Evolutionary conservation across 2,329 filamentous ascomycete genomes (phyloP), one percentile per base, ranked within the genome.

Genomic region (Blumeriella jaapii): DNA sequence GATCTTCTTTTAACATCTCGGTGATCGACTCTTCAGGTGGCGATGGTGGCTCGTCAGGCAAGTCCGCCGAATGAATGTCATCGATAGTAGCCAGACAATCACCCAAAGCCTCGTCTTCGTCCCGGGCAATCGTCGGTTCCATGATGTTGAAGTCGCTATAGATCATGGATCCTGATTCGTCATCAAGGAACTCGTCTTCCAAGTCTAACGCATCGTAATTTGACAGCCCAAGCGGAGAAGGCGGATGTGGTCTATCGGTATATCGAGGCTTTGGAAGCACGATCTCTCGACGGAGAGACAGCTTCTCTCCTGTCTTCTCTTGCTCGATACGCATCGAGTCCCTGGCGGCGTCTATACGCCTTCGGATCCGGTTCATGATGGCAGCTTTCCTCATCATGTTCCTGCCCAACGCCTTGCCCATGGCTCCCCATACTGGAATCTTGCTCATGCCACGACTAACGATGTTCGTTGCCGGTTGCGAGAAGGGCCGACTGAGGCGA

Each of bases 401-500:
- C 41, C 69, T 66, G 18, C 65, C 61, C 12, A 67, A 58, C 1
- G 62, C 59, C 35, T 60, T 63, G 24, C 67, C 64, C 34, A 59
- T 63, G n/a, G 58, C 57, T 22, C 49, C 47, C 60, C 61, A 63
- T 8, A 65, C 51, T 2, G 61, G 55, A 37, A 64, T 60, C 45
- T 62, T 64, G 28, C 60, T 61, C 28, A 52, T 46, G 23, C 55
- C 74, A 16, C 75, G 68, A 54, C 77, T 72, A 34, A 78, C 64
- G 38, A 82, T 80, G 49, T 83, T 77, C 27, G 77, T 75, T 3
- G 79, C 74, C 0, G 79, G 79, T 17, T 71, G 63, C 0, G 78
- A 82, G 55, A 74, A 84, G 1, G 79, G 78, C 30, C 66, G 69
- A 7, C 78, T 82, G 1, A 84, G 70, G 6, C 77, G 68, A 13